These are phyloP conservation scores for Sechiopsis laciniata DNA, from an alignment of 306 rosid genomes.

Conservation along the genomic window DNA sequence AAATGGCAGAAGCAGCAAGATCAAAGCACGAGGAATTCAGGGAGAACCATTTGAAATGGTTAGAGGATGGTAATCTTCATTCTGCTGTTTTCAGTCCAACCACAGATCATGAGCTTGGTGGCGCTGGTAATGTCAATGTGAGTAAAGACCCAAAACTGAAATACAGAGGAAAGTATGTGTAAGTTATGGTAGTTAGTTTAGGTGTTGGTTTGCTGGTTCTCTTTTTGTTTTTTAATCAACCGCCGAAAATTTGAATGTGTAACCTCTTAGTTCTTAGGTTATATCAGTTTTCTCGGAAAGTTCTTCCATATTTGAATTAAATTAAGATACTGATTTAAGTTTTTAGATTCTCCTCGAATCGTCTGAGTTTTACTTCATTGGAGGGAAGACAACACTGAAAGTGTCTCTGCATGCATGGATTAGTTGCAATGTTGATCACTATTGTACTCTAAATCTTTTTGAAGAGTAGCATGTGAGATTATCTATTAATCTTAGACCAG, in stretches of 20 bases:
- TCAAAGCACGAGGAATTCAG: conserved; percentile 58
- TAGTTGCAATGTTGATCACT: neutral
- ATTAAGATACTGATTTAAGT: neutral
- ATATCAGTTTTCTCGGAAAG: neutral
- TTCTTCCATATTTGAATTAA: neutral
- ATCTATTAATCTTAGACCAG: no score
- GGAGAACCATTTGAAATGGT: conserved; percentile 89
- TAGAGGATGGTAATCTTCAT: conserved; percentile 94
- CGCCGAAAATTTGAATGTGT: neutral
- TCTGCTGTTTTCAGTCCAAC: conserved; percentile 75
- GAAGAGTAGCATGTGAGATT: no score
- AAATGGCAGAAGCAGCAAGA: conserved; percentile 67
- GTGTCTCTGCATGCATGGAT: neutral
- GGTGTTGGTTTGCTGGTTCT: neutral
- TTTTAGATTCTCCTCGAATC: neutral
- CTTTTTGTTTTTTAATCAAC: neutral
- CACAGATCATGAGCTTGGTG: conserved; percentile 31
- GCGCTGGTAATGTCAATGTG: conserved; percentile 35
- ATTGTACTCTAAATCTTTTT: no score
- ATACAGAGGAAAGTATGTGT: conserved; percentile 90
- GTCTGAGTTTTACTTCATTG: neutral
- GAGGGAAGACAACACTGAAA: no score
- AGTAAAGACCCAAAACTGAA: conserved; percentile 66
- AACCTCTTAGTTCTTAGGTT: no score
- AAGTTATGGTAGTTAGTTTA: conserved; percentile 12